Percentiles rank a stretch among this genome's conserved stretches.
phyloP scores from a whole-genome alignment of 2,329 filamentous ascomycete species.

The Podosphaera leucotricha region DNA sequence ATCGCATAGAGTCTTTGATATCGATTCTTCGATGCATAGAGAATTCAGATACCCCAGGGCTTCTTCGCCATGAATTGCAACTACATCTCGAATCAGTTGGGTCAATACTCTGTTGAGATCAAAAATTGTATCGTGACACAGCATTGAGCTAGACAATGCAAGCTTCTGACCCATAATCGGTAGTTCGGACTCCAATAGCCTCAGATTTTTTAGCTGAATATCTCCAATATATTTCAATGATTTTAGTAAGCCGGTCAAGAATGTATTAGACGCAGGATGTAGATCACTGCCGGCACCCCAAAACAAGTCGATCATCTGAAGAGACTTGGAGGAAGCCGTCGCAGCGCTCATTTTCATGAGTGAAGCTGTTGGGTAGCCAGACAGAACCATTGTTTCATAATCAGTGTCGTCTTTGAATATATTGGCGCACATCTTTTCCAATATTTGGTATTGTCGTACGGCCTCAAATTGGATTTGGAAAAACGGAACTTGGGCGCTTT shows the following conservation, averaged over 20 bases:
- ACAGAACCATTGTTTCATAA: slow-evolving; percentile 11
- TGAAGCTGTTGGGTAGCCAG: slow-evolving; percentile 11
- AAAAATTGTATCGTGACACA: slow-evolving; percentile 24
- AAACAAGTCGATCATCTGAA: slow-evolving; percentile 14
- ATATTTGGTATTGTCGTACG: slow-evolving; percentile 23
- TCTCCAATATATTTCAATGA: slow-evolving; percentile 27
- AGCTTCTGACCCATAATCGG: slow-evolving; percentile 31
- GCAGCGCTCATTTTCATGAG: slow-evolving; percentile 12
- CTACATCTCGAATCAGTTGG: slow-evolving; percentile 7
- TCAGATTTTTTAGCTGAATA: slow-evolving; percentile 34
- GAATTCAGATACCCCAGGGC: background rate
- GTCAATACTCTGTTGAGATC: slow-evolving; percentile 18
- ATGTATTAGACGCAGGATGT: slow-evolving; percentile 23
- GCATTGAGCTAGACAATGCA: slow-evolving; percentile 5
- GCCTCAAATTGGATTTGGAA: slow-evolving; percentile 31
- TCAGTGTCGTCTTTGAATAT: slow-evolving; percentile 2
- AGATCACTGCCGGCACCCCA: slow-evolving; percentile 14
- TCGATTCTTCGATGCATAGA: background rate
- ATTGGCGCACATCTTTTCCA: slow-evolving; percentile 4
- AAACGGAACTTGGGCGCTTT: slow-evolving; percentile 23
- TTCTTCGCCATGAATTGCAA: slow-evolving; percentile 8
- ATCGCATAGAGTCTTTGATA: background rate
- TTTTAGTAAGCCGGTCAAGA: slow-evolving; percentile 29
- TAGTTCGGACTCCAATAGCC: slow-evolving; percentile 40
- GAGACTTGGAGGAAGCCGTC: slow-evolving; percentile 6